Evolutionary conservation across 1,284 basidiomycete species (phyloP), one percentile per base, ranked within the genome.

Genomic region (Microbotryomycetes sp.): DNA sequence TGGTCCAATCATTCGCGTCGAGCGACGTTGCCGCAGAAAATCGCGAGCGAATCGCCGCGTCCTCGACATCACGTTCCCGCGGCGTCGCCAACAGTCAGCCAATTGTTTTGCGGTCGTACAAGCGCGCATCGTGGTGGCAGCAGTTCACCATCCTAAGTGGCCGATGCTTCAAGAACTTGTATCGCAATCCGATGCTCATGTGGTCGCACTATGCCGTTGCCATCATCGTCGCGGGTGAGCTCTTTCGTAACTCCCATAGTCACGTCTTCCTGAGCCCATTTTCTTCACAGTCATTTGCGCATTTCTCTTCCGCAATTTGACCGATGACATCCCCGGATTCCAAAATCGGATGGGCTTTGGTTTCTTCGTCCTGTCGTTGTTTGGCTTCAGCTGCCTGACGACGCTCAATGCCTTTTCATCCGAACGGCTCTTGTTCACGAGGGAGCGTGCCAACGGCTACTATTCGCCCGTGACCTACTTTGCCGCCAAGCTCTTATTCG

Each of bases 381-480:
- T 98, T 71, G 94, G 92, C 0, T 97, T 98, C 78, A 93, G 93
- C 15, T 93, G 90, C 72, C 76, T 98, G 56, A 92, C 91, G 3
- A 94, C 91, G 62, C 77, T 97, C 56, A 89, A 89, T 6, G 77
- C 96, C 52, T 97, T 97, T 74, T 89, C 92, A 4, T 90, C 89
- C 71, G 94, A 98, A 74, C 82, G 94, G 21, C 86, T 97, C 64
- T 76, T 97, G 47, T 98, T 97, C 78, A 96, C 97, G 82, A 84
- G 94, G 24, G 94, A 98, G 77, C 82, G 92, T 88, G 66, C 93
- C 1, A 98, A 98, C 70, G 92, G 93, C 4, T 98, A 98, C 76
- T 97, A 98, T 75, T 88, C 89, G 0, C 88, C 94, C 0, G 85
- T 91, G 72, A 93, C 91, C 3, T 98, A 97, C 79, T 97, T 98